Percentiles rank a stretch among this genome's conserved stretches.
Evolutionary conservation across 106 monocot species (phyloP).

Genomic region (Amphibolis antarctica): DNA sequence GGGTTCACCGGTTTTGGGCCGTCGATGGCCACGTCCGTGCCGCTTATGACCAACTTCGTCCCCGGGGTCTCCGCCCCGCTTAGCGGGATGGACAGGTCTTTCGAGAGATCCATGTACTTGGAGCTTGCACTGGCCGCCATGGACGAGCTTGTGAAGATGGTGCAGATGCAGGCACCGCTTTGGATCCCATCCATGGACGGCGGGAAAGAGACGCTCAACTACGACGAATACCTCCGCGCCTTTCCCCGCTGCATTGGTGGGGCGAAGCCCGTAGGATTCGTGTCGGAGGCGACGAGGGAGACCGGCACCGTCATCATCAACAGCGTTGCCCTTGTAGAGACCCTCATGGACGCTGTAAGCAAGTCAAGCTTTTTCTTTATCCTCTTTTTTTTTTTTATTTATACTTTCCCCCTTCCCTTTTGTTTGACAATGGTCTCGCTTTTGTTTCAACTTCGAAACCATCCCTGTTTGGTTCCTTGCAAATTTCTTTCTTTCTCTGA

Average conservation of each 20-base stretch:
- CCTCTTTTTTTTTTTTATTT: neutral
- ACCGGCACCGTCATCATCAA: slow-evolving; percentile 53
- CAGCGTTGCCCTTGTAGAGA: slow-evolving; percentile 55
- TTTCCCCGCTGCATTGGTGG: slow-evolving; percentile 46
- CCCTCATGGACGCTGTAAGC: slow-evolving; percentile 81
- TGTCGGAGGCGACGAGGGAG: slow-evolving; percentile 70
- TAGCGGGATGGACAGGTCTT: slow-evolving; percentile 6
- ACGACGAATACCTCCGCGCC: slow-evolving; percentile 37
- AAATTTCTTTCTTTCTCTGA: neutral
- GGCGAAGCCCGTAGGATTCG: slow-evolving; percentile 38
- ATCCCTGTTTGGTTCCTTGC: neutral
- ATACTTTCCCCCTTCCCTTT: neutral
- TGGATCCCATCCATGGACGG: slow-evolving; percentile 32
- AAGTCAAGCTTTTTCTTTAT: too few species aligned
- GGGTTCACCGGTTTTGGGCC: slow-evolving; percentile 15
- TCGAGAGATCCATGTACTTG: slow-evolving; percentile 40
- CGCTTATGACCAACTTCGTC: slow-evolving; percentile 19
- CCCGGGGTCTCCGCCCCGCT: slow-evolving; percentile 17
- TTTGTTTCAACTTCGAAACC: neutral
- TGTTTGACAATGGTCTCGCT: neutral
- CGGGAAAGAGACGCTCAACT: slow-evolving; percentile 36
- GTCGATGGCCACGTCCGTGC: slow-evolving; percentile 6
- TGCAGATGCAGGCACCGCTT: slow-evolving; percentile 49
- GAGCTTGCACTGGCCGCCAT: slow-evolving; percentile 70
- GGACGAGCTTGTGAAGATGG: slow-evolving; percentile 90